These are phyloP conservation scores for Malassezia sp. DNA, from an alignment of 1,284 basidiomycete species.

Conservation along the genomic window DNA sequence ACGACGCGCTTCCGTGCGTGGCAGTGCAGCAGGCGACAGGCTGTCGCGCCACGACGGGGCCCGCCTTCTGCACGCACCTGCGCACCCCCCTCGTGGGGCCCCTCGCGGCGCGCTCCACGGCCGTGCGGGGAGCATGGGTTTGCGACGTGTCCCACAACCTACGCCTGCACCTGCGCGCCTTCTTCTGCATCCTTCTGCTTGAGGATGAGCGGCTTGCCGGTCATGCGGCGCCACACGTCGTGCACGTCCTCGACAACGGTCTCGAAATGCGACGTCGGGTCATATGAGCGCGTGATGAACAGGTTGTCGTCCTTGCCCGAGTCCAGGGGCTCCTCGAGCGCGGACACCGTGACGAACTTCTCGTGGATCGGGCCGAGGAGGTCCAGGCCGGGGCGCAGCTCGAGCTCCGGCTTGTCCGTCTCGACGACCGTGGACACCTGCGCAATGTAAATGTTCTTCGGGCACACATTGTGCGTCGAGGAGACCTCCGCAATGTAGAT, in stretches of 20 bases:
- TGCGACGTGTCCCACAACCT: too few species aligned
- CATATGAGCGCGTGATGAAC: constrained; percentile 93
- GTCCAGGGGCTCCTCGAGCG: constrained; percentile 78
- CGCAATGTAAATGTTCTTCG: constrained; percentile 85
- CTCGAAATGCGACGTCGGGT: constrained; percentile 97
- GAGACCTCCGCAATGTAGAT: constrained; percentile 98
- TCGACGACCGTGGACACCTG: constrained; percentile 98
- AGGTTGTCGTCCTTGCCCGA: constrained; percentile 71
- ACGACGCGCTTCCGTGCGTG: too few species aligned
- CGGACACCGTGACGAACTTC: constrained; percentile 86
- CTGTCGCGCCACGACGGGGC: too few species aligned
- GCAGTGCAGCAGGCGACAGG: too few species aligned
- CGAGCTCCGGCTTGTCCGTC: constrained; percentile 79
- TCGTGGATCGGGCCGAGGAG: constrained; percentile 87
- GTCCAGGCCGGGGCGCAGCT: constrained; percentile 80
- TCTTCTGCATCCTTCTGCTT: constrained; percentile 40
- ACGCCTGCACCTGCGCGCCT: constrained; percentile 44
- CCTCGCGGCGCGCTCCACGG: too few species aligned
- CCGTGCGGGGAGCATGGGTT: too few species aligned
- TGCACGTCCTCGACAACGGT: constrained; percentile 54
- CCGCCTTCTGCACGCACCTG: too few species aligned
- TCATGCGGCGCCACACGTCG: constrained; percentile 41
- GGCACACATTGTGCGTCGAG: constrained; percentile 90
- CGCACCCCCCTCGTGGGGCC: too few species aligned
- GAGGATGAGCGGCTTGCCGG: constrained; percentile 41